Base-by-base conservation (phyloP, 1,284 basidiomycete genomes). In the Calocybe gambosa region DNA sequence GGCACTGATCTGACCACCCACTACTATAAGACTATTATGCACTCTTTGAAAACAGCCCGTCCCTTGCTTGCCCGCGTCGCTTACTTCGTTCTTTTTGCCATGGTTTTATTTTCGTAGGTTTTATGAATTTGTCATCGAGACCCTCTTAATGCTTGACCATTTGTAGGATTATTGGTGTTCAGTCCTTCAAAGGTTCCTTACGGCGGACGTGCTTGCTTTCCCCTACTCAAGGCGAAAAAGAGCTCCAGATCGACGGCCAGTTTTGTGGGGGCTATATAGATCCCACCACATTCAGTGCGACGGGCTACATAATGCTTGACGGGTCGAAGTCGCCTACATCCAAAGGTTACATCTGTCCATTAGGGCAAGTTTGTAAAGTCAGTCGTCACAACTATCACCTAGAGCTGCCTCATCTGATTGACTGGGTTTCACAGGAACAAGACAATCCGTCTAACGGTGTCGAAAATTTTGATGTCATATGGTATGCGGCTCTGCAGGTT, bases 381-480 rank as follows among this genome's bases (percentile, higher is more conserved):
- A 46, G 70, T 63, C 39, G 2, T 31, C 8, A n/a, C 13, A 12
- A 4, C 13, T 6, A n/a, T 13, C 13, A n/a, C 3, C 6, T 8
- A 3, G 29, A n/a, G 12, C 12, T 31, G 29, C 13, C 6, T 31
- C 8, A 31, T 31, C 12, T 31, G n/a, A n/a, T n/a, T n/a, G n/a
- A n/a, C n/a, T n/a, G n/a, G 29, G 5, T 26, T 31, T 4, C 39
- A 18, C 47, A 84, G 78, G 80, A 89, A 60, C 69, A 74, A 38
- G 63, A 65, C 0, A 97, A 94, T 61, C 92, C 92, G n/a, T n/a
- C 81, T 40, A 66, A 67, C 39, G 76, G 82, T 45, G 70, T 89
- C 0, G 76, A 88, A 60, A 92, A 85, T 57, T 99, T 97, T 61
- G 95, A 99, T 65, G 92, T 92, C 38, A 85, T 98, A 35, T 88